Base-by-base conservation (phyloP, 2,329 filamentous ascomycete species). In the Orbilia javanica region DNA sequence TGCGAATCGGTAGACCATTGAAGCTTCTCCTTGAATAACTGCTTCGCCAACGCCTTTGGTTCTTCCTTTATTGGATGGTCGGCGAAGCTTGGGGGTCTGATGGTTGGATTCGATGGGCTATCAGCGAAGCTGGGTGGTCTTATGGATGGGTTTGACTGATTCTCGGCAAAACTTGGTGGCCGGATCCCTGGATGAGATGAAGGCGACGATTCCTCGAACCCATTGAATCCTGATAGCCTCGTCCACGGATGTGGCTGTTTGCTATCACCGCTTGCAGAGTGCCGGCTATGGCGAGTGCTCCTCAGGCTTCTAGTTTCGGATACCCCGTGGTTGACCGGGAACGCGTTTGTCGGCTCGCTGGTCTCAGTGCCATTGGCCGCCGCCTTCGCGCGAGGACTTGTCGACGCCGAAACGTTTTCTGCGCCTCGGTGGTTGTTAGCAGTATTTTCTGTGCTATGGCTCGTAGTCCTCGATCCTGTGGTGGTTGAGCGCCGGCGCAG, bases 81-180 rank as follows among this genome's bases (percentile, higher is more conserved):
- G 20, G 53, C 53, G 18, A 60, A 39, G 10, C 53, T 60, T 25
- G 31, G 52, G 10, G 52, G 52, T 36, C 52, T 31, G 3, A 57
- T 57, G 7, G 29, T 36, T 22, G 52, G 52, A n/a, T 55, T 57
- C 8, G 42, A 44, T 3, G 55, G 6, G 20, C 20, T 44, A 4
- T 44, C 42, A 15, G 46, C 22, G 20, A 50, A 27, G 46, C 1
- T 50, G 15, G 46, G 55, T 10, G 55, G 55, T 11, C 55, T 34
- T 5, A 60, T 60, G 2, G 55, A 42, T 42, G 34, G 34, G 13
- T 60, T 60, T 42, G 55, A 34, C 3, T 31, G 20, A n/a, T 34
- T 57, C 10, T 60, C 55, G 20, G 55, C 55, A 8, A 60, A 60
- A 27, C 55, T 60, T 27, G 55, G 55, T n/a, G 55, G 55, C 18